phyloP scores from a whole-genome alignment of 768 basidiomycete species.

The Tulasnella sp. region DNA sequence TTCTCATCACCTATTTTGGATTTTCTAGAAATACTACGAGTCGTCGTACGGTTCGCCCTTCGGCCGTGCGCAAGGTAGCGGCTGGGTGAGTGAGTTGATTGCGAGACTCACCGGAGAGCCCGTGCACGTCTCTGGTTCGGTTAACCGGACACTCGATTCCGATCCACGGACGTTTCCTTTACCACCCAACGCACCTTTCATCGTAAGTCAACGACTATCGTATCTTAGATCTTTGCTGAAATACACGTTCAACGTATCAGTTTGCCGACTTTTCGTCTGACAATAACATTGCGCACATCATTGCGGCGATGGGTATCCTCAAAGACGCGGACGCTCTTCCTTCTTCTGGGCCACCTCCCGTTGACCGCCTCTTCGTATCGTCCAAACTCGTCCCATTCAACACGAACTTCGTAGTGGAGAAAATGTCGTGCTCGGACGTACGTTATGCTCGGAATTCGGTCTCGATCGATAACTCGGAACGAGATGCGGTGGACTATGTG shows the following conservation, averaged over 20 bases:
- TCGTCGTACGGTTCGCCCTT: not conserved
- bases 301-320: constrained; percentile 16
- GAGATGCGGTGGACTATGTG: not conserved
- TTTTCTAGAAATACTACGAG: constrained; percentile 7
- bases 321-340: not conserved
- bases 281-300: constrained; percentile 13
- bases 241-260: not conserved
- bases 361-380: not conserved
- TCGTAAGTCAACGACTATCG: not conserved
- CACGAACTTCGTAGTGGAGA: constrained; percentile 15
- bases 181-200: constrained; percentile 4
- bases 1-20: not conserved
- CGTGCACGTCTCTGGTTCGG: not conserved
- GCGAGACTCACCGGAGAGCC: constrained; percentile 17
- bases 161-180: constrained; percentile 15
- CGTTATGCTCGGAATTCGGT: not conserved
- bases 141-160: constrained; percentile 14
- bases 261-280: constrained; percentile 19
- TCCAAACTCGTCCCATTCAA: constrained; percentile 17
- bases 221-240: not conserved
- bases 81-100: constrained; percentile 16
- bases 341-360: not conserved
- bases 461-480: not conserved
- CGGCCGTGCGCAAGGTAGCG: not conserved
- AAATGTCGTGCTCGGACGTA: constrained; percentile 5